phyloP scores from a whole-genome alignment of 1,284 basidiomycete genomes.

The Peniophora sp. region DNA sequence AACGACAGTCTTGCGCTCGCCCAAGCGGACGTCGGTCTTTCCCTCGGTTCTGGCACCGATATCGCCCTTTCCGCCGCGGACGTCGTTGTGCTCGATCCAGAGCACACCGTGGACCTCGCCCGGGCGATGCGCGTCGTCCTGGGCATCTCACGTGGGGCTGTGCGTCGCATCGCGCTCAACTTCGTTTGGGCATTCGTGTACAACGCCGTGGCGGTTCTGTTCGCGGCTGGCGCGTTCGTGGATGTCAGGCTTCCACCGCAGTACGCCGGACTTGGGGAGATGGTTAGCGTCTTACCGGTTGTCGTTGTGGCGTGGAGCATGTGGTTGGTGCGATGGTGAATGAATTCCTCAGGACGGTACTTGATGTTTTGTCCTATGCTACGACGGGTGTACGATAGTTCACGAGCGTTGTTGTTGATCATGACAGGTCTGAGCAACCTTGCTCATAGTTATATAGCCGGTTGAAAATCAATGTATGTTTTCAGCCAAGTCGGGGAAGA shows the following conservation, averaged over 20 bases:
- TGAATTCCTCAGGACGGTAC: no score
- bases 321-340: conserved; percentile 10
- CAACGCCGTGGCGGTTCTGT: conserved; percentile 35
- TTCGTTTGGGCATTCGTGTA: conserved; percentile 40
- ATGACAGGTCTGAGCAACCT: no score
- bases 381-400: no score
- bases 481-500: no score
- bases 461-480: no score
- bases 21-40: conserved; percentile 40
- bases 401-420: no score
- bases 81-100: conserved; percentile 35
- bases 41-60: conserved; percentile 35
- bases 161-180: conserved; percentile 31
- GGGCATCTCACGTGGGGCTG: conserved; percentile 32
- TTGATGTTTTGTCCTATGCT: no score
- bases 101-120: conserved; percentile 21
- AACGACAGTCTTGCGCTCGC: conserved; percentile 48
- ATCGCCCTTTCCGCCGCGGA: conserved; percentile 32
- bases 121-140: conserved; percentile 32
- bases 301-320: conserved; percentile 25
- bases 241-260: conserved; percentile 29
- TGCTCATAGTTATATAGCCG: no score
- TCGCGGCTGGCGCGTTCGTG: conserved; percentile 43
- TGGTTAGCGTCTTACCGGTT: conserved; percentile 34
- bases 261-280: conserved; percentile 34